phyloP scores from a whole-genome alignment of 306 rosid species.

The Arachis stenosperma region DNA sequence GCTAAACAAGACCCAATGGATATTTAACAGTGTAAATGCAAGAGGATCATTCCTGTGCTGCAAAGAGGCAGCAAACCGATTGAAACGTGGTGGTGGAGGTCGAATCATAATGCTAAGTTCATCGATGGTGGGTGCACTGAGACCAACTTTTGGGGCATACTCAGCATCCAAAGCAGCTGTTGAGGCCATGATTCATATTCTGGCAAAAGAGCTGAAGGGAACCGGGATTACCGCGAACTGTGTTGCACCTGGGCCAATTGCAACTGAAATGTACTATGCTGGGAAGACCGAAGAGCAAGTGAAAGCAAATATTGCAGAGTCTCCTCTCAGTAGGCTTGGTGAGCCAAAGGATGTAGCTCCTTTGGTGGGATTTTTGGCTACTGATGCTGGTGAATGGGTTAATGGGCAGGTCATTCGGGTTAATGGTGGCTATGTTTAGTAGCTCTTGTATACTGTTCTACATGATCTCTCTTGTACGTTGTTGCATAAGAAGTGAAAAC shows the following conservation, averaged over 20 bases:
- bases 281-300: slow-evolving; percentile 47
- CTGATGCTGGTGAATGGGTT: slow-evolving; percentile 48
- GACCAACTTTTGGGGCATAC: slow-evolving; percentile 24
- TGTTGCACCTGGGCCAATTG: slow-evolving; percentile 55
- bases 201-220: slow-evolving; percentile 57
- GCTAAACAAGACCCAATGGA: not conserved
- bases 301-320: slow-evolving; percentile 18
- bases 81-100: slow-evolving; percentile 52
- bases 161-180: slow-evolving; percentile 55
- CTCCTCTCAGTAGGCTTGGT: slow-evolving; percentile 50
- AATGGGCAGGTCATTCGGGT: slow-evolving; percentile 38
- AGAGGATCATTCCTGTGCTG: slow-evolving; percentile 54
- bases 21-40: slow-evolving; percentile 29
- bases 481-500: not conserved
- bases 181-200: slow-evolving; percentile 50
- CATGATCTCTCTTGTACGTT: not conserved
- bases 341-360: slow-evolving; percentile 44
- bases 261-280: slow-evolving; percentile 37
- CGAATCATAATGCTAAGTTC: slow-evolving; percentile 45
- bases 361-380: slow-evolving; percentile 35
- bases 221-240: slow-evolving; percentile 51
- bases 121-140: slow-evolving; percentile 36
- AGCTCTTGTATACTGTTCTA: not conserved
- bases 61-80: slow-evolving; percentile 49
- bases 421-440: slow-evolving; percentile 38